Evolutionary conservation across 176 grass and related monocot species (phyloP).

Genomic region (Saccharum spontaneum): DNA sequence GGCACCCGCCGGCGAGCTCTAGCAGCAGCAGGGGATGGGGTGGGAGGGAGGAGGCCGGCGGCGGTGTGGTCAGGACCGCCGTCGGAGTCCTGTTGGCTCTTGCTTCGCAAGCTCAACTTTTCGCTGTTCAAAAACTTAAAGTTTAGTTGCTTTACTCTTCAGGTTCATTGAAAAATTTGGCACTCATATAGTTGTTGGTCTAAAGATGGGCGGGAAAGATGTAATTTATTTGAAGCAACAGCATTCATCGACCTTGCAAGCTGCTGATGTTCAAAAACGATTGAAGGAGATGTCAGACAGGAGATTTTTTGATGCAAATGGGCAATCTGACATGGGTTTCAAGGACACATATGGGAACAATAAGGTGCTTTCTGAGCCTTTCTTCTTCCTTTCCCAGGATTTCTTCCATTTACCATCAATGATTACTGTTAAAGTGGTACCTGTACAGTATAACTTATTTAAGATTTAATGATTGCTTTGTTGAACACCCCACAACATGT

Average conservation of each 20-base stretch:
- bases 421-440: background rate
- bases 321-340: conserved; percentile 58
- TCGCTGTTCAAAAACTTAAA: background rate
- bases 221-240: conserved; percentile 89
- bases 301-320: conserved; percentile 62
- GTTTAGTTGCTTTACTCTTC: conserved; percentile 35
- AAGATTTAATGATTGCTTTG: background rate
- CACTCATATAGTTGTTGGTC: conserved; percentile 90
- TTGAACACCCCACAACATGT: background rate
- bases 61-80: too few relatives aligned
- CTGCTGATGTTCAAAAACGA: conserved; percentile 85
- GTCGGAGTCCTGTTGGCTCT: too few relatives aligned
- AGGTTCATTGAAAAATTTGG: conserved; percentile 95
- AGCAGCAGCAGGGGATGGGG: too few relatives aligned
- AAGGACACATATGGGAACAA: conserved; percentile 55
- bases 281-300: conserved; percentile 82
- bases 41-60: too few relatives aligned
- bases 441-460: background rate
- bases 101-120: too few relatives aligned
- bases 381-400: conserved; percentile 5
- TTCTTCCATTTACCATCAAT: background rate
- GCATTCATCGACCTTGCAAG: conserved; percentile 75
- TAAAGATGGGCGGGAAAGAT: conserved; percentile 99
- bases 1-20: too few relatives aligned
- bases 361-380: conserved; percentile 54